Percentiles rank a stretch among this genome's conserved stretches.
Evolutionary conservation across 768 basidiomycete species (phyloP).

Genomic region (Amanita jacksonii): DNA sequence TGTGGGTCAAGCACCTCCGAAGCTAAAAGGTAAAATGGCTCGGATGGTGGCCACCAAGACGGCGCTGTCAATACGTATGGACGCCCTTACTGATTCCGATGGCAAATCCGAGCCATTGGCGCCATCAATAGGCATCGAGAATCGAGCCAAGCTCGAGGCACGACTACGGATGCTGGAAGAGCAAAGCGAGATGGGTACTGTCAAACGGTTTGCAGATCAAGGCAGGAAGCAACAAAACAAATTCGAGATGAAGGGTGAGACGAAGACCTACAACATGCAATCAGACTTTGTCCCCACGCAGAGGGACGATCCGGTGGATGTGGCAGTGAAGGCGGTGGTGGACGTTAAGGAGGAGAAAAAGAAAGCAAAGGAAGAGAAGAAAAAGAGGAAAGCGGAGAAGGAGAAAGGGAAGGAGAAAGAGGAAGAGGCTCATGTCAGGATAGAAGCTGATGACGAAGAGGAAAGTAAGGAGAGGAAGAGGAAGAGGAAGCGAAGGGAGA

Average conservation of each 20-base stretch:
- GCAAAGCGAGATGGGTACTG: slow-evolving; percentile 63
- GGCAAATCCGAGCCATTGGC: slow-evolving; percentile 79
- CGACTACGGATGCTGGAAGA: slow-evolving; percentile 85
- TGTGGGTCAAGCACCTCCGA: slow-evolving; percentile 94
- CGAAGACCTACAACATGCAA: slow-evolving; percentile 76
- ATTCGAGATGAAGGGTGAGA: slow-evolving; percentile 75
- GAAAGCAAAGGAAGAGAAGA: slow-evolving; percentile 69
- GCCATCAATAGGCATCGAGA: slow-evolving; percentile 84
- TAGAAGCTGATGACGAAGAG: slow-evolving; percentile 38
- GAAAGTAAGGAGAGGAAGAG: slow-evolving; percentile 22
- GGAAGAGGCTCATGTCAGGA: slow-evolving; percentile 25
- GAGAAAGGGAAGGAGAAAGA: slow-evolving; percentile 26
- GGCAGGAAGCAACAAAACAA: slow-evolving; percentile 60
- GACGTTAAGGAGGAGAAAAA: slow-evolving; percentile 87
- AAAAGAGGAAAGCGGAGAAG: slow-evolving; percentile 58
- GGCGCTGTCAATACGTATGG: slow-evolving; percentile 93
- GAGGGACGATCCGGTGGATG: slow-evolving; percentile 64
- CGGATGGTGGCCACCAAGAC: slow-evolving; percentile 99
- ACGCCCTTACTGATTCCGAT: slow-evolving; percentile 88
- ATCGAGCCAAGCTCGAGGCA: slow-evolving; percentile 92
- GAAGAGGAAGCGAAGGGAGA: slow-evolving; percentile 42
- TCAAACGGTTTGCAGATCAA: slow-evolving; percentile 50
- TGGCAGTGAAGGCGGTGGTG: slow-evolving; percentile 61
- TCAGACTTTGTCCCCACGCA: slow-evolving; percentile 89
- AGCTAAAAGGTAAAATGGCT: slow-evolving; percentile 99